phyloP scores from a whole-genome alignment of 352 stramenopile species.

The Globisporangium nodosum region DNA sequence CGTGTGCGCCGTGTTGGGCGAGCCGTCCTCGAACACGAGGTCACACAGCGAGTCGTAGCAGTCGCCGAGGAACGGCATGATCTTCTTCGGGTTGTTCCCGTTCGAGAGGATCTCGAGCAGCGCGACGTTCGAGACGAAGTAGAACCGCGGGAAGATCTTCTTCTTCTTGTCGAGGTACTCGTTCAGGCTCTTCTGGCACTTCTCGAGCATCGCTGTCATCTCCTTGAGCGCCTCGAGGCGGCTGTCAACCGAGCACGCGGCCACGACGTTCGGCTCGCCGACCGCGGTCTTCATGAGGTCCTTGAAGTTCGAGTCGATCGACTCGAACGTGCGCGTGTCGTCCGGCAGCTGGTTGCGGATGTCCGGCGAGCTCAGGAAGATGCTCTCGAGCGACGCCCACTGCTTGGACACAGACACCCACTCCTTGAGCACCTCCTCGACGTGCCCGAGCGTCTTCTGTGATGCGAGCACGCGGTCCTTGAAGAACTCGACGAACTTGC shows the following conservation, averaged over 20 bases:
- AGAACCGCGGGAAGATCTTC: conserved; percentile 89
- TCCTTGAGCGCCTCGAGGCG: conserved; percentile 80
- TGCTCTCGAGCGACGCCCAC: conserved; percentile 85
- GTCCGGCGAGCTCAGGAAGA: conserved; percentile 86
- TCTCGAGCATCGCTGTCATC: conserved; percentile 86
- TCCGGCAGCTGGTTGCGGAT: conserved; percentile 86
- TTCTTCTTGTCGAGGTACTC: conserved; percentile 91
- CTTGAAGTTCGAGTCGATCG: conserved; percentile 89
- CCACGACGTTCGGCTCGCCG: conserved; percentile 80
- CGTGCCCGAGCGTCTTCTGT: conserved; percentile 78
- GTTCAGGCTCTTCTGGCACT: conserved; percentile 86
- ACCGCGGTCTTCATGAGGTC: conserved; percentile 88
- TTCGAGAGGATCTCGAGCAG: conserved; percentile 85
- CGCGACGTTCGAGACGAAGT: conserved; percentile 87
- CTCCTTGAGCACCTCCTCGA: conserved; percentile 85
- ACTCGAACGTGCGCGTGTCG: conserved; percentile 83
- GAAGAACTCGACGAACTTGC: conserved; percentile 90
- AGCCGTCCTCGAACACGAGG: conserved; percentile 75
- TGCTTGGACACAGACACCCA: conserved; percentile 87
- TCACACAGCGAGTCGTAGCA: conserved; percentile 96
- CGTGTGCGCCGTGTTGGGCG: conserved; percentile 70
- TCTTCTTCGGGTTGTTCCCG: conserved; percentile 95
- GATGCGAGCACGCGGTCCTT: conserved; percentile 76
- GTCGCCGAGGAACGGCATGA: conserved; percentile 96
- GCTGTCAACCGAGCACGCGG: conserved; percentile 70